Evolutionary conservation across 1,139 yeast species (phyloP), one percentile per base, ranked within the genome.

Genomic region (Zygoascus sp.): DNA sequence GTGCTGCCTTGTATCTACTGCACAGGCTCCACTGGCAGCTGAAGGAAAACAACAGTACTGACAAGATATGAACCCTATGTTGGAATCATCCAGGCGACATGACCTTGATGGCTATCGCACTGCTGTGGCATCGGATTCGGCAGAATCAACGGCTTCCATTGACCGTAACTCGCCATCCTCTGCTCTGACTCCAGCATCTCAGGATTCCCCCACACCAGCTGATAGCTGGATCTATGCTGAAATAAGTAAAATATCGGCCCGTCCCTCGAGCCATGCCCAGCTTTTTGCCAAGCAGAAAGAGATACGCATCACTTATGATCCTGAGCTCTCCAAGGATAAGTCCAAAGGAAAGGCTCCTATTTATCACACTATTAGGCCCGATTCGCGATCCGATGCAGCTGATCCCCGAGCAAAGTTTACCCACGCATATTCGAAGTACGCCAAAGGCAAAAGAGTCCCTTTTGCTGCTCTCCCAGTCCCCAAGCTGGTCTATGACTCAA

Each of bases 401-500:
- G 42, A 76, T 56, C 80, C 78, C 16, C 64, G 79, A 56, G 40
- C 35, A 40, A 53, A 53, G n/a, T 32, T 42, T 7, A 35, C 35
- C 25, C 23, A 36, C 7, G 22, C 22, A 13, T 42, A 49, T 22
- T 44, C 53, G 21, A 46, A 48, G 38, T 53, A 52, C 15, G 56
- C 63, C 35, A 54, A 55, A 38, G 60, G 58, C 37, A 63, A 65
- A 34, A 66, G 63, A 41, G 52, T 58, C 1, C 65, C 69, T 6
- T 61, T 54, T 36, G 58, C 62, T 7, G 55, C 72, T 21, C 65
- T 81, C 21, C 76, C 79, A 0, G 68, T 76, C 32, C 79, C 87
- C 0, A 74, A 74, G 46, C 77, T 79, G 53, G 45, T 50, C 38
- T 59, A 56, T 44, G 96, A 89, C 62, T 75, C 79, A 48, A 74